phyloP scores from a whole-genome alignment of 768 basidiomycete species.

The Auricularia sp. region DNA sequence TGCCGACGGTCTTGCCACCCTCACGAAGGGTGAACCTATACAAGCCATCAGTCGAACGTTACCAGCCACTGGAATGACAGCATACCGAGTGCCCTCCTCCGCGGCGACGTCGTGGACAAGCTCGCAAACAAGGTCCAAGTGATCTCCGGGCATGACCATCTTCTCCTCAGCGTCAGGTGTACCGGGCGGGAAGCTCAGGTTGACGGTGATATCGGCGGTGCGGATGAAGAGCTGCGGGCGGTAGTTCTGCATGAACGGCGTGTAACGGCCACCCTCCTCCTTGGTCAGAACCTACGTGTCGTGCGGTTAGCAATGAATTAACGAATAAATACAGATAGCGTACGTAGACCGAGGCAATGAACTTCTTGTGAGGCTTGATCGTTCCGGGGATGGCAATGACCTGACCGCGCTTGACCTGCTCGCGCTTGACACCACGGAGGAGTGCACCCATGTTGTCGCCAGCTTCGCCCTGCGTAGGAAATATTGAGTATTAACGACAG shows the following conservation, averaged over 20 bases:
- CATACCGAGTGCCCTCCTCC: constrained; percentile 71
- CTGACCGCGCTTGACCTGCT: constrained; percentile 89
- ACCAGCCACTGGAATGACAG: constrained; percentile 4
- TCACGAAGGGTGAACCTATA: constrained; percentile 79
- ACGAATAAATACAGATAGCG: too few relatives aligned
- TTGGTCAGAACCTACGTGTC: constrained; percentile 62
- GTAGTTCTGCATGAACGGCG: constrained; percentile 90
- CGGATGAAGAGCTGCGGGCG: constrained; percentile 92
- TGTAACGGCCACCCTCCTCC: constrained; percentile 84
- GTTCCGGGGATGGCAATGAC: constrained; percentile 82
- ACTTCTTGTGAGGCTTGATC: constrained; percentile 91
- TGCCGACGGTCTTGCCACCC: constrained; percentile 91
- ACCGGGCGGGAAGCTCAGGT: constrained; percentile 77
- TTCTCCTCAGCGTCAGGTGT: constrained; percentile 75
- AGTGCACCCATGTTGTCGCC: constrained; percentile 99
- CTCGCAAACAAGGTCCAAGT: constrained; percentile 83
- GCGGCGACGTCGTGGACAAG: constrained; percentile 80
- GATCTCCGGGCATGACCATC: constrained; percentile 99
- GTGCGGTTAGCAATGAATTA: too few relatives aligned
- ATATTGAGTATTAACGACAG: not conserved
- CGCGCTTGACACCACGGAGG: constrained; percentile 93
- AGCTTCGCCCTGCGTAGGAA: constrained; percentile 64
- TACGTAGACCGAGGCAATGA: constrained; percentile 87
- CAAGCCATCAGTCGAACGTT: constrained; percentile 8
- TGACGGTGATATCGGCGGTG: constrained; percentile 86